phyloP scores from a whole-genome alignment of 116 monocot species.

The Posidonia oceanica region DNA sequence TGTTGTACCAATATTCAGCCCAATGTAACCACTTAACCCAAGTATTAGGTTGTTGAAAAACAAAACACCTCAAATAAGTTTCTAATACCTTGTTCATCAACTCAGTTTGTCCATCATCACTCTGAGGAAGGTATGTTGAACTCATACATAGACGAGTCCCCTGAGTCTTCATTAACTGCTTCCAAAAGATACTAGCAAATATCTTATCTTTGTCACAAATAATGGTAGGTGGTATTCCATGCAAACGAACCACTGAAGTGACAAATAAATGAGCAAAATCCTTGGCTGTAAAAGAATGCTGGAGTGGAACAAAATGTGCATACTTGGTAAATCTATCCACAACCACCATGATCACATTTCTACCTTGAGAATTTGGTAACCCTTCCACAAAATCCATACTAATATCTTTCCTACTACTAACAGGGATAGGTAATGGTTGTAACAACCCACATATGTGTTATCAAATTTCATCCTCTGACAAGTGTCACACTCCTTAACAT shows the following conservation, averaged over 20 bases:
- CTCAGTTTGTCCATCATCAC: conserved; percentile 14
- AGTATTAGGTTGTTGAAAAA: too few species aligned
- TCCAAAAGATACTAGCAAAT: conserved; percentile 3
- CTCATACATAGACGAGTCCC: background rate
- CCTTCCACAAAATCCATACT: background rate
- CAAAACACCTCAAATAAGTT: too few species aligned
- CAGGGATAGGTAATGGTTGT: conserved; percentile 7
- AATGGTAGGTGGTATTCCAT: background rate
- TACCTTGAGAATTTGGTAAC: background rate
- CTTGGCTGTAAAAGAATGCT: background rate
- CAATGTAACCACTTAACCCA: too few species aligned
- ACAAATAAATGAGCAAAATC: background rate
- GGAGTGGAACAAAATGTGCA: background rate
- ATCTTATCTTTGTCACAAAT: conserved; percentile 6
- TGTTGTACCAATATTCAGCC: too few species aligned
- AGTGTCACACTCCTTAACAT: too few species aligned
- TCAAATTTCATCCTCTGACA: background rate
- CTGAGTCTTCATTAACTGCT: background rate
- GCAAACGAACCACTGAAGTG: background rate
- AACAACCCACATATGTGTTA: background rate
- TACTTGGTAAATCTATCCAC: background rate
- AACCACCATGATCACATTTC: background rate
- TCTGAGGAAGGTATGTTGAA: conserved; percentile 5
- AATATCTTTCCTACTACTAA: background rate
- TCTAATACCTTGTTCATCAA: background rate